Evolutionary conservation across 805 yeast genomes (phyloP).

Genomic region (Metschnikowia lachancei): DNA sequence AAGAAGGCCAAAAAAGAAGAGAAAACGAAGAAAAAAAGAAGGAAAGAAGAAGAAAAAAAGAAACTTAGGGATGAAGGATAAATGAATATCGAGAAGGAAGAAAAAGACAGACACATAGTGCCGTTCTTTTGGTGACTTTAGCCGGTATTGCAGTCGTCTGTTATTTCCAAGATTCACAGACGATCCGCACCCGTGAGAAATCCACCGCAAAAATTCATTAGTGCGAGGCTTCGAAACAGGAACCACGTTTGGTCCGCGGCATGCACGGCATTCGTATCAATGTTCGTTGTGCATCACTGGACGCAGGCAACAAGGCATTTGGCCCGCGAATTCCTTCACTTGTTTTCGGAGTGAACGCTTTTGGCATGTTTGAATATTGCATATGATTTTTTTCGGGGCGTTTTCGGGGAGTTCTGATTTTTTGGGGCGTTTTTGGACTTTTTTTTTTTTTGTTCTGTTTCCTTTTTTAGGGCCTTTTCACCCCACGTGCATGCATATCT

Average conservation of each 20-base stretch:
- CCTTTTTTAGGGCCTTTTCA: too few relatives aligned
- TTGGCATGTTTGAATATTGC: background rate
- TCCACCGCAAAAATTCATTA: too few relatives aligned
- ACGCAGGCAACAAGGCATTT: constrained; percentile 8
- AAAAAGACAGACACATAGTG: too few relatives aligned
- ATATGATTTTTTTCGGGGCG: background rate
- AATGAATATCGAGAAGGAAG: too few relatives aligned
- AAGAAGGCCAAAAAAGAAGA: too few relatives aligned
- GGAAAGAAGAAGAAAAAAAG: background rate
- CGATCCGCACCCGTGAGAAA: too few relatives aligned
- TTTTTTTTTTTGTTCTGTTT: too few relatives aligned
- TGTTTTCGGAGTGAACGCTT: background rate
- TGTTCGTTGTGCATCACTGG: background rate
- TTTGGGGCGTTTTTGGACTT: background rate
- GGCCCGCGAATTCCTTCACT: constrained; percentile 4
- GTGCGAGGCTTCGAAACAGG: background rate
- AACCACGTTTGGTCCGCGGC: constrained; percentile 6
- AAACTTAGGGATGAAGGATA: too few relatives aligned
- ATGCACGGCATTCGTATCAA: constrained; percentile 7
- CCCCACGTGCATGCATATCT: background rate
- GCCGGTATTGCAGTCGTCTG: too few relatives aligned
- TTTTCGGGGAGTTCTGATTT: background rate
- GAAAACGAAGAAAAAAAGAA: background rate
- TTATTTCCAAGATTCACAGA: too few relatives aligned
- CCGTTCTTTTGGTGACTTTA: background rate